Conservation (phyloP, 176 grass and related monocot genomes). For the Elymus sibiricus region DNA sequence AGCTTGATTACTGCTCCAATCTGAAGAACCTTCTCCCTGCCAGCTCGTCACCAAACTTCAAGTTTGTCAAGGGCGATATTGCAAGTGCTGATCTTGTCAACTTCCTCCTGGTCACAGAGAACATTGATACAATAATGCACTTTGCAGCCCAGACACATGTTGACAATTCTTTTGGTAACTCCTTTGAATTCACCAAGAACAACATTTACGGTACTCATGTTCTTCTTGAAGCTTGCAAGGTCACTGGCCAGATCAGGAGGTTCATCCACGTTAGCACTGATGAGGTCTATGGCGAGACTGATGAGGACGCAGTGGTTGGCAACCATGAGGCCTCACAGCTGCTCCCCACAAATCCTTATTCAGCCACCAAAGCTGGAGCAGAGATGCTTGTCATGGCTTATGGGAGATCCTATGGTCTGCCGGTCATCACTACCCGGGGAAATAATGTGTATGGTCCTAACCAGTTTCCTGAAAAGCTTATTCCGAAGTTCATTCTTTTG, state of each 20-base stretch:
- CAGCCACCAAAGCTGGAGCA: constrained; percentile 82
- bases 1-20: constrained; percentile 94
- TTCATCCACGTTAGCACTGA: constrained; percentile 94
- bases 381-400: constrained; percentile 97
- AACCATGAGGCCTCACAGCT: constrained; percentile 88
- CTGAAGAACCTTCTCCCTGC: constrained; percentile 72
- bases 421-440: constrained; percentile 75
- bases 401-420: constrained; percentile 79
- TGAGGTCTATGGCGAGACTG: constrained; percentile 88
- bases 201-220: constrained; percentile 88
- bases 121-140: constrained; percentile 92
- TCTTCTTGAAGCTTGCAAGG: constrained; percentile 84
- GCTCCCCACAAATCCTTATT: constrained; percentile 83
- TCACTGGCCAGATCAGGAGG: constrained; percentile 76
- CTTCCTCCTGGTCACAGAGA: constrained; percentile 83
- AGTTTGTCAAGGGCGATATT: constrained; percentile 91
- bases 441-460: constrained; percentile 82
- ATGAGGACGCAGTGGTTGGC: constrained; percentile 74
- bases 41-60: constrained; percentile 65
- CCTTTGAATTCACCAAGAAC: constrained; percentile 87
- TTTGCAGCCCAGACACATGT: constrained; percentile 87
- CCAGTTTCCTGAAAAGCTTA: constrained; percentile 90
- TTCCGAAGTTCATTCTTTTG: constrained; percentile 82
- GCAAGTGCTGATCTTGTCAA: constrained; percentile 86
- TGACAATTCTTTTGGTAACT: constrained; percentile 90